Evolutionary conservation across 192 early-diverging fungal genomes (phyloP).

Genomic region (Coemansia sp.): DNA sequence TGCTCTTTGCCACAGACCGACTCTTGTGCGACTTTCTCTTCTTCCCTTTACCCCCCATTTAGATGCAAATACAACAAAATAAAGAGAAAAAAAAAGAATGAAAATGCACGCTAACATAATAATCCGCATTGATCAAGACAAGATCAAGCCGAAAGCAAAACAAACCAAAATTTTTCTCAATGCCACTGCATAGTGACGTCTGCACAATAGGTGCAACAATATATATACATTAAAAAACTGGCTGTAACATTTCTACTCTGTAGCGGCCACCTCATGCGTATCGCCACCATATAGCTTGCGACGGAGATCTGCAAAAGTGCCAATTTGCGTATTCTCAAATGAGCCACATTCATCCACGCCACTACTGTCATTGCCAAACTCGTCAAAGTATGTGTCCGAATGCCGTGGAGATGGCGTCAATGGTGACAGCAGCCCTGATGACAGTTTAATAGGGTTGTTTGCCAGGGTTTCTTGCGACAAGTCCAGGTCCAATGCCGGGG

Average conservation of each 20-base stretch:
- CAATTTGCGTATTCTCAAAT: conserved; percentile 10
- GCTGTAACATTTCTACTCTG: not conserved
- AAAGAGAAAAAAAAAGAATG: no score
- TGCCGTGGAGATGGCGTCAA: not conserved
- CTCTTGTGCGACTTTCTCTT: no score
- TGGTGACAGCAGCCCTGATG: conserved; percentile 24
- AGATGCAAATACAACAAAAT: no score
- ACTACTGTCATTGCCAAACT: conserved; percentile 5
- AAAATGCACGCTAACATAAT: no score
- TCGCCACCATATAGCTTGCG: conserved; percentile 48
- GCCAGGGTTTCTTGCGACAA: conserved; percentile 4
- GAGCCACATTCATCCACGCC: conserved; percentile 22
- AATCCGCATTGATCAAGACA: no score
- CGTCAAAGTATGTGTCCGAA: conserved; percentile 10
- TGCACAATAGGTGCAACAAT: no score
- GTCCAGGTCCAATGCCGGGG: conserved; percentile 26
- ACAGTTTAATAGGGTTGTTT: not conserved
- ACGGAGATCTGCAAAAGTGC: conserved; percentile 50
- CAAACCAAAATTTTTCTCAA: no score
- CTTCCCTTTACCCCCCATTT: no score
- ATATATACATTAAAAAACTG: no score
- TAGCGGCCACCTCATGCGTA: conserved; percentile 16
- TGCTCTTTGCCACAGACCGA: no score
- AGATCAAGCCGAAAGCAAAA: no score
- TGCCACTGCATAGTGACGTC: no score